phyloP scores from a whole-genome alignment of 1,139 yeast genomes.

The Hyphopichia burtonii region DNA sequence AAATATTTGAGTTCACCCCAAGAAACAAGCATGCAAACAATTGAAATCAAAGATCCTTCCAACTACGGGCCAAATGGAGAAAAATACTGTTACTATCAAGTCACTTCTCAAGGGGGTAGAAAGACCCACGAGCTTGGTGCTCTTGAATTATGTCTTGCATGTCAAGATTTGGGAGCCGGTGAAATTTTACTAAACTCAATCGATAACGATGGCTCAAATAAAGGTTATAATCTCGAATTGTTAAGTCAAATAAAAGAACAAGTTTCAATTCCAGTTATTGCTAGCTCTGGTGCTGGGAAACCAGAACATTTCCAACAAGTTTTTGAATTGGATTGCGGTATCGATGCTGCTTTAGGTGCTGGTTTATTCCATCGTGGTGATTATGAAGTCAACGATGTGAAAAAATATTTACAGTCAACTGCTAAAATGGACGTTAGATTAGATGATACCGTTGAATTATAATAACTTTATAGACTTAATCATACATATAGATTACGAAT shows the following conservation, averaged over 20 bases:
- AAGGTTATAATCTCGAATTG: conserved; percentile 87
- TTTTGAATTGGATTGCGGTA: conserved; percentile 65
- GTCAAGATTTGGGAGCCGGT: conserved; percentile 95
- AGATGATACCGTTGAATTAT: conserved; percentile 28
- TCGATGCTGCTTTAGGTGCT: conserved; percentile 97
- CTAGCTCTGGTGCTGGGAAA: conserved; percentile 94
- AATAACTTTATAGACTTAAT: conserved; percentile 1
- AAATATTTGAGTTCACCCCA: conserved; percentile 64
- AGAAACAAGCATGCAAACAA: conserved; percentile 57
- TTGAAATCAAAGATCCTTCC: conserved; percentile 46
- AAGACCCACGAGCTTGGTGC: conserved; percentile 90
- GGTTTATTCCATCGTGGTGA: conserved; percentile 97
- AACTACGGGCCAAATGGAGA: conserved; percentile 81
- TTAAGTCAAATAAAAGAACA: conserved; percentile 72
- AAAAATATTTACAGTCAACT: conserved; percentile 50
- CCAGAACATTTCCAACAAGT: conserved; percentile 90
- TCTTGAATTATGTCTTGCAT: conserved; percentile 79
- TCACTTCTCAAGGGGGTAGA: conserved; percentile 95
- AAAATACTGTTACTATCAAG: conserved; percentile 86
- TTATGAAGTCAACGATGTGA: conserved; percentile 82
- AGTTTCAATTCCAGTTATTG: conserved; percentile 88
- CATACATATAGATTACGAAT: background rate
- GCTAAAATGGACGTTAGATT: conserved; percentile 38
- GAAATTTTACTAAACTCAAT: conserved; percentile 89
- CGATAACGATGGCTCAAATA: conserved; percentile 93